Evolutionary conservation across 1,139 yeast genomes (phyloP).

Genomic region (Saccharomycopsis hybrid): DNA sequence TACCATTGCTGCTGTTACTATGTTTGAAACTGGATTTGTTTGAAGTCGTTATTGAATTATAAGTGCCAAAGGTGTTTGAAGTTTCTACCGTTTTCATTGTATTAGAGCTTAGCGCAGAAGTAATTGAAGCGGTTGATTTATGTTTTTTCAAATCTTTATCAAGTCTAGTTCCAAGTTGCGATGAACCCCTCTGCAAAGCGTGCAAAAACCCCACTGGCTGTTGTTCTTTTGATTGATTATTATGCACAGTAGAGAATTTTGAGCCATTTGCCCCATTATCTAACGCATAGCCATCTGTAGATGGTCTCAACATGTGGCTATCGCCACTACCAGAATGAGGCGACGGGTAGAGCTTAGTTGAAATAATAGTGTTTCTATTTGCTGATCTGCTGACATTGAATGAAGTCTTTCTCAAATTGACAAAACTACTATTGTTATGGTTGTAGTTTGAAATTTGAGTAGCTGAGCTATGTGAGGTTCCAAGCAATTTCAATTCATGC

Average conservation of each 20-base stretch:
- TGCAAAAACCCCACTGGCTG: conserved; percentile 20
- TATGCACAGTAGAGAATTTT: too few relatives aligned
- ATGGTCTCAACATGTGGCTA: background rate
- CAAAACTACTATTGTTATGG: conserved; percentile 18
- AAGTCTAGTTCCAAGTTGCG: background rate
- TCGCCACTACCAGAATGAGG: too few relatives aligned
- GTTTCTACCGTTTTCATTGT: conserved; percentile 19
- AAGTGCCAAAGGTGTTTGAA: conserved; percentile 14
- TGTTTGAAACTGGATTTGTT: conserved; percentile 7
- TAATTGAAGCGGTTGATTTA: conserved; percentile 14
- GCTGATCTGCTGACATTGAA: conserved; percentile 17
- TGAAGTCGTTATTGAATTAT: conserved; percentile 9
- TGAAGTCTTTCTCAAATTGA: conserved; percentile 16
- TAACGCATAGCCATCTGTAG: background rate
- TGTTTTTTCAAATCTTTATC: conserved; percentile 14
- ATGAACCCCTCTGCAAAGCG: conserved; percentile 18
- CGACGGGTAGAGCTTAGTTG: conserved; percentile 12
- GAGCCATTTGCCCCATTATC: background rate
- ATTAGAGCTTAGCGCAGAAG: conserved; percentile 15
- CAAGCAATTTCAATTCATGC: conserved; percentile 18
- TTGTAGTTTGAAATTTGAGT: background rate
- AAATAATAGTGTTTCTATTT: conserved; percentile 7
- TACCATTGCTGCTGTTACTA: too few relatives aligned
- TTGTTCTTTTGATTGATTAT: conserved; percentile 5
- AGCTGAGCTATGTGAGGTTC: conserved; percentile 1